phyloP scores from a whole-genome alignment of 306 rosid genomes.

The Carpinus fangiana region DNA sequence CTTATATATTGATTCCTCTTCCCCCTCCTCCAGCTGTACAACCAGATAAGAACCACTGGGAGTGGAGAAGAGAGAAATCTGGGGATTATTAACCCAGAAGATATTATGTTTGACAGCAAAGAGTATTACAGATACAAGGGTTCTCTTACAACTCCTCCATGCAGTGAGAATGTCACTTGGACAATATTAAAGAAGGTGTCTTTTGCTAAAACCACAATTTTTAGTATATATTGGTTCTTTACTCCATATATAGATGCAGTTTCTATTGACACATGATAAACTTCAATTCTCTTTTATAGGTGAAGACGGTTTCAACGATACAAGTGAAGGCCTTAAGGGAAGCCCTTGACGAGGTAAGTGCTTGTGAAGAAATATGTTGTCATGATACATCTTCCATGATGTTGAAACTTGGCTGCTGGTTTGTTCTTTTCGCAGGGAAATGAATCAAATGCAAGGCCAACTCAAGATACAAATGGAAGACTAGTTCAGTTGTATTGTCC shows the following conservation, averaged over 20 bases:
- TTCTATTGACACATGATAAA: background rate
- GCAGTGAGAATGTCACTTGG: slow-evolving; percentile 77
- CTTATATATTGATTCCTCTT: background rate
- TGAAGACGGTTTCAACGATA: slow-evolving; percentile 58
- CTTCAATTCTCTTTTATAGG: slow-evolving; percentile 36
- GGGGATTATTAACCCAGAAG: slow-evolving; percentile 53
- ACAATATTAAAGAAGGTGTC: slow-evolving; percentile 58
- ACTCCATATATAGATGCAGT: background rate
- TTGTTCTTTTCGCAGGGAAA: slow-evolving; percentile 33
- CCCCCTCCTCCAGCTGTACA: slow-evolving; percentile 36
- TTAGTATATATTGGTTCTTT: too few relatives aligned
- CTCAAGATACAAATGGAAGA: too few relatives aligned
- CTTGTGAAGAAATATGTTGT: background rate
- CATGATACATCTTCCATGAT: background rate
- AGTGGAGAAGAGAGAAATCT: slow-evolving; percentile 42
- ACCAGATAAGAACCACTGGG: slow-evolving; percentile 34
- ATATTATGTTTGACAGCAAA: slow-evolving; percentile 51
- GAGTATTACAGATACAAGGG: slow-evolving; percentile 78
- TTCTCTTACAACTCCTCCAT: slow-evolving; percentile 78
- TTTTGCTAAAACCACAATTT: background rate
- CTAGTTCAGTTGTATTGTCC: too few relatives aligned
- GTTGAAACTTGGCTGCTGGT: background rate
- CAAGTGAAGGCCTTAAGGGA: slow-evolving; percentile 52
- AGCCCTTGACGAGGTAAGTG: slow-evolving; percentile 62
- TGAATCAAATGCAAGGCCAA: too few relatives aligned